Percentiles rank a stretch among this genome's conserved stretches.
Conservation (phyloP, 305 asterid species). For the Solanum hybrid region DNA sequence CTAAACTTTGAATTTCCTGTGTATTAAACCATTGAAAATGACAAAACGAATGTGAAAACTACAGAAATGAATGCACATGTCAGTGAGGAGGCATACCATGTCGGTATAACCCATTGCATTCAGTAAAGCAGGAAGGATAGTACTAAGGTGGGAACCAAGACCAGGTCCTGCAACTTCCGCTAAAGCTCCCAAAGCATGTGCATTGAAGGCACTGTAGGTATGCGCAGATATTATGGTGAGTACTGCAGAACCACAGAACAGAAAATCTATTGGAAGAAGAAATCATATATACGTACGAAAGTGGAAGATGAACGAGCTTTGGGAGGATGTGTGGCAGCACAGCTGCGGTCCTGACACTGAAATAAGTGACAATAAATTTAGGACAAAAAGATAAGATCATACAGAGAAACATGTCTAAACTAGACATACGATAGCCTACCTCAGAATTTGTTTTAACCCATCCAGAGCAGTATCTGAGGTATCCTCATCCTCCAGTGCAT, state of each 20-base stretch:
- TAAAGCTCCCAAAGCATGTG: slow-evolving; percentile 97
- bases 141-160: slow-evolving; percentile 80
- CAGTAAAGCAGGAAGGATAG: slow-evolving; percentile 84
- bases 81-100: slow-evolving; percentile 37
- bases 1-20: slow-evolving; percentile 59
- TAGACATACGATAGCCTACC: slow-evolving; percentile 25
- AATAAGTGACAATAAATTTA: slow-evolving; percentile 14
- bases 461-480: slow-evolving; percentile 95
- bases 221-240: slow-evolving; percentile 14
- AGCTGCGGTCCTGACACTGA: slow-evolving; percentile 93
- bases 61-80: background rate
- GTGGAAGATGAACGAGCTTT: slow-evolving; percentile 89
- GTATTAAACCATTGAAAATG: background rate
- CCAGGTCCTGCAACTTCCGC: slow-evolving; percentile 99
- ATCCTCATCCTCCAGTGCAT: slow-evolving; percentile 85
- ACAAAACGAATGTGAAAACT: background rate
- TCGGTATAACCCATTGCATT: slow-evolving; percentile 65
- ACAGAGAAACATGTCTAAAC: background rate
- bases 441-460: slow-evolving; percentile 94
- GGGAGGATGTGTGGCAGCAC: slow-evolving; percentile 99
- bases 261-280: slow-evolving; percentile 7
- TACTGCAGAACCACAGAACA: background rate
- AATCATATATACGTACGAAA: slow-evolving; percentile 54
- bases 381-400: background rate
- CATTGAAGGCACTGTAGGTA: slow-evolving; percentile 76